Evolutionary conservation across 768 basidiomycete genomes (phyloP), one percentile per base, ranked within the genome.

Genomic region (Pleurotus tuber-regium): DNA sequence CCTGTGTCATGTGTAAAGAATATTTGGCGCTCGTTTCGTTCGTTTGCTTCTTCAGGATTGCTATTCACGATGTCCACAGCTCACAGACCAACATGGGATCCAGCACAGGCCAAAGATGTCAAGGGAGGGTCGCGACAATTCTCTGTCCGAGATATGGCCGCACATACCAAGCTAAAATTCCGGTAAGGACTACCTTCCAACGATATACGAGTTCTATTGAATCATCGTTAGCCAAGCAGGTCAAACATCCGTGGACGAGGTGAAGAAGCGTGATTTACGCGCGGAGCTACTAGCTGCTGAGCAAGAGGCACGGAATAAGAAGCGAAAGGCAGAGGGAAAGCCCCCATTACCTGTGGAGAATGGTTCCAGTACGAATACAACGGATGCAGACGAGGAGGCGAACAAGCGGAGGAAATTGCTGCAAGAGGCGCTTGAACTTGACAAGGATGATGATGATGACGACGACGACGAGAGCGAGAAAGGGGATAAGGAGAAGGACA

Each of bases 81-180:
- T 3, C 92, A 94, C 67, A 84, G 92, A 71, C 92, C 92, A 60
- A 95, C 92, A 82, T 98, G 95, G 95, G 91, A 95, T 58, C 96
- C 96, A 1, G 94, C 95, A 0, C 91, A 95, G 69, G 96, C 91
- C 28, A 83, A 84, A 60, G 92, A 97, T 70, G 86, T 92, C 55
- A 92, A 91, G 66, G 89, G 89, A 3, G 92, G 92, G 52, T 94
- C 93, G 46, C 83, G 92, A 53, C 92, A 96, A 63, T 93, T 86
- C 72, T 96, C 93, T 4, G 87, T 91, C 63, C 83, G 90, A 55
- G 93, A 97, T 66, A 89, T 98, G 82, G 92, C 96, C 4, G 78
- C 92, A 2, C 90, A 98, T 67, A 99, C 96, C 1, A 96, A 97
- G 70, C 87, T 99, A 60, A 99, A 99, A 75, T 99, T 99, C 72